Evolutionary conservation across 192 early-diverging fungal species (phyloP).

Genomic region (Backusella liffmaniae): DNA sequence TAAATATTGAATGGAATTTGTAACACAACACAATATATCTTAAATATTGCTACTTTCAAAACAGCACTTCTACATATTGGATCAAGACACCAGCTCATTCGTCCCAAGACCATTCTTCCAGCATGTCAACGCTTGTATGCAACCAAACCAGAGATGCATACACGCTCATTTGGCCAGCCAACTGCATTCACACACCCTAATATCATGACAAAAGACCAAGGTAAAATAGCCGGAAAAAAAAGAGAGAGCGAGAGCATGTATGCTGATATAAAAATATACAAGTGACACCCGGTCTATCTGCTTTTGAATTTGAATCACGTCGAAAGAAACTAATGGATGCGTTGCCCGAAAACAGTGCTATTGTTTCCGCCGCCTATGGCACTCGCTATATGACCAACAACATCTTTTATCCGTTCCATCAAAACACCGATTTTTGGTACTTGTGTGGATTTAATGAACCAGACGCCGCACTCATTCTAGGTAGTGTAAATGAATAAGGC

Average conservation of each 20-base stretch:
- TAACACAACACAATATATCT: not conserved
- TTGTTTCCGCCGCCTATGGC: conserved; percentile 70
- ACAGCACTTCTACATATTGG: not conserved
- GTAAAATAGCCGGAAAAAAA: conserved; percentile 33
- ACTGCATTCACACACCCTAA: conserved; percentile 82
- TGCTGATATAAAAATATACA: not conserved
- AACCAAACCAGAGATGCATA: conserved; percentile 24
- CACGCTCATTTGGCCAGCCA: conserved; percentile 69
- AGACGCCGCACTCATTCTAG: conserved; percentile 70
- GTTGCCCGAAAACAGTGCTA: conserved; percentile 64
- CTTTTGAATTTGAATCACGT: conserved; percentile 75
- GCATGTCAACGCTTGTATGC: conserved; percentile 1
- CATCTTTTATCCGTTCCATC: conserved; percentile 95
- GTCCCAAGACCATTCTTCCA: not conserved
- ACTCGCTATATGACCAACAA: conserved; percentile 85
- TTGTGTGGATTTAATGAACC: conserved; percentile 90
- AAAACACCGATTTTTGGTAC: conserved; percentile 90
- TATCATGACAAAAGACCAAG: conserved; percentile 68
- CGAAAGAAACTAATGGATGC: conserved; percentile 60
- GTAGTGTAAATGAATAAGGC: conserved; percentile 18
- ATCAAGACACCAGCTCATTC: not conserved
- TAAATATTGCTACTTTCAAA: not conserved
- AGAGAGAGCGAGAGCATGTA: not conserved
- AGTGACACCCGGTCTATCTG: conserved; percentile 79
- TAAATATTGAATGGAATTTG: not conserved